Base-by-base conservation (phyloP, 371 early-diverging fungal genomes). In the Mortierella sp. region DNA sequence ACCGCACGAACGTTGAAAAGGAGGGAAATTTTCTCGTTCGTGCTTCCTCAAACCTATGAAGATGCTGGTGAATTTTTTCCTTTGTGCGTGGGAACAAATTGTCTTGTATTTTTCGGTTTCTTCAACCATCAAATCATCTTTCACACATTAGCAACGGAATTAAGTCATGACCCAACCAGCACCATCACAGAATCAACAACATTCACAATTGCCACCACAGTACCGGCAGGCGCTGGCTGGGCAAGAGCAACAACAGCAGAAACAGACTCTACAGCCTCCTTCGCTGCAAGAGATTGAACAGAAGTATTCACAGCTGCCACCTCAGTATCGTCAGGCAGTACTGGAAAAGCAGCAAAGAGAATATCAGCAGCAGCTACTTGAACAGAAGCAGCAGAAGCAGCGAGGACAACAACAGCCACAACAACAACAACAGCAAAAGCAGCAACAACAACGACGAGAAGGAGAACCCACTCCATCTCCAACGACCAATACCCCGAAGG, bases 311-410 rank as follows among this genome's bases (percentile, higher is more conserved):
- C 75, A 73, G 49, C 60, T 73, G 1, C 75, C 75, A 15, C 75
- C 75, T 5, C 75, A 73, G 9, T 73, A 73, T 39, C 75, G 69
- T 23, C 75, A 73, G 30, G 75, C 75, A 8, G 34, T 73, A 15
- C 63, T 73, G 12, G 75, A 73, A 28, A 68, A 68, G 43, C 43
- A 67, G 28, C 75, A 68, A 28, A 48, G 64, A 7, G 60, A 73
- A 24, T 46, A 73, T 21, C 68, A 72, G 44, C 58, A 49, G n/a
- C 72, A 58, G 49, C 27, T 47, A 53, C 57, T 60, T 9, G 51
- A 60, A 32, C 62, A 60, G 42, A 61, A 68, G 50, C 75, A 73
- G 34, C 54, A 44, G 11, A 43, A 37, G 47, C 61, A 42, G 19
- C 60, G 26, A 46, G 58, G 44, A 26, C 67, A 48, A 17, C 56